phyloP scores from a whole-genome alignment of 768 basidiomycete genomes.

The Daedaleopsis sinensis region DNA sequence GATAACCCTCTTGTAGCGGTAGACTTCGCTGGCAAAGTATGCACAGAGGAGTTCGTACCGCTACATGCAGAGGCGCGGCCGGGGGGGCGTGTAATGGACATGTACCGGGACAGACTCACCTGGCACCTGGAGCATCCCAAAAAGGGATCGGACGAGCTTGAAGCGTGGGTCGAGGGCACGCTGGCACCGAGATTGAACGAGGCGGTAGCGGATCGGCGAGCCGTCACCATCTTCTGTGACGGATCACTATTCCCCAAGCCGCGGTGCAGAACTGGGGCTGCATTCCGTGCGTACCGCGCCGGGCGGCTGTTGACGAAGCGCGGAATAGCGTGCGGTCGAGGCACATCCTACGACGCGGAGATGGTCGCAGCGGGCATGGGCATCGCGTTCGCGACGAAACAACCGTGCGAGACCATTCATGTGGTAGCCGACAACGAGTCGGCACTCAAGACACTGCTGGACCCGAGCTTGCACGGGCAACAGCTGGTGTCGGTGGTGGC shows the following conservation, averaged over 20 bases:
- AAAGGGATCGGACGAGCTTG: background rate
- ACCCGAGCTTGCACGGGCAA: background rate
- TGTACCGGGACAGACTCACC: background rate
- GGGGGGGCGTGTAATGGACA: background rate
- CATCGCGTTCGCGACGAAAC: background rate
- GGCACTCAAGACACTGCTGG: background rate
- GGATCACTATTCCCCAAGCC: background rate
- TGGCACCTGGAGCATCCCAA: conserved; percentile 2
- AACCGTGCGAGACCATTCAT: conserved; percentile 3
- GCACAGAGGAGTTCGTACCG: background rate
- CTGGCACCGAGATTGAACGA: background rate
- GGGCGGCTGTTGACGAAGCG: background rate
- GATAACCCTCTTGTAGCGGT: background rate
- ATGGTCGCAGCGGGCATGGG: conserved; percentile 6
- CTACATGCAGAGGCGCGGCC: background rate
- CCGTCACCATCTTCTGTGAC: background rate
- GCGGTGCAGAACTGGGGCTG: background rate
- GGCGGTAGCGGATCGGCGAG: background rate
- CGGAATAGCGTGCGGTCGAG: background rate
- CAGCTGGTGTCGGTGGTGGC: background rate
- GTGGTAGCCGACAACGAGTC: conserved; percentile 6
- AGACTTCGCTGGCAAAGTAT: background rate
- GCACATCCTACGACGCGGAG: conserved; percentile 4
- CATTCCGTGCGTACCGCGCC: background rate
- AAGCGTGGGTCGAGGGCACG: background rate